Base-by-base conservation (phyloP, 1,284 basidiomycete species). In the Cutaneotrichosporon cutaneum region DNA sequence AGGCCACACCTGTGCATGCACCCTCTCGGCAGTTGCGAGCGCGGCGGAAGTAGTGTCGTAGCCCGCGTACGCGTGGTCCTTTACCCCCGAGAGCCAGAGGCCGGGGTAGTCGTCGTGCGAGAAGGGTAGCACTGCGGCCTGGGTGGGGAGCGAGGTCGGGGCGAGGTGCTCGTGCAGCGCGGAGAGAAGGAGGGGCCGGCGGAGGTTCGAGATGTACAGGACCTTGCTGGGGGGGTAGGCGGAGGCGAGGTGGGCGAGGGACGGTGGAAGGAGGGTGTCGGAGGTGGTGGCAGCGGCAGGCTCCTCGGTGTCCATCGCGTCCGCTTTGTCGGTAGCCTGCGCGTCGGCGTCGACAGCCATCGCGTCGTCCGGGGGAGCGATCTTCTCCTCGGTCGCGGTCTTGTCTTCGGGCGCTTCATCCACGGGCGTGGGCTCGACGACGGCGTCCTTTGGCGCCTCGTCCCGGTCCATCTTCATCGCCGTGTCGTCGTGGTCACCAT, bases 121-220 rank as follows among this genome's bases (percentile, higher is more conserved):
- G 35, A 54, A 54, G 22, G 52, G 52, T 18, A 51, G 30, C 4
- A 21, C 14, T 0, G 63, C 39, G 0, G 60, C 58, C 2, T 65
- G 30, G 30, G 30, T 62, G 2, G 24, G 35, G 24, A 56, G 57
- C 0, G 24, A 9, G 13, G 50, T 36, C 8, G 53, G 51, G 6
- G 6, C 2, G 6, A 65, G 48, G 39, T 59, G 53, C 8, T 51
- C 52, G 47, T 58, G 56, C 3, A 63, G 55, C 5, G 58, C 48
- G 3, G 70, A 54, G 11, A 70, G 65, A 3, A 70, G 65, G 9
- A 80, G 63, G 21, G 80, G 80, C 24, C 80, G 73, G 27, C 72
- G 71, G 11, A 81, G 72, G 61, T 78, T 77, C 22, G 71, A 67
- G 55, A 81, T 75, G 72, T 78, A 80, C 2, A 81, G 54, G 2